Base-by-base conservation (phyloP, 2,329 filamentous ascomycete genomes). In the Aureobasidium leucospermi region DNA sequence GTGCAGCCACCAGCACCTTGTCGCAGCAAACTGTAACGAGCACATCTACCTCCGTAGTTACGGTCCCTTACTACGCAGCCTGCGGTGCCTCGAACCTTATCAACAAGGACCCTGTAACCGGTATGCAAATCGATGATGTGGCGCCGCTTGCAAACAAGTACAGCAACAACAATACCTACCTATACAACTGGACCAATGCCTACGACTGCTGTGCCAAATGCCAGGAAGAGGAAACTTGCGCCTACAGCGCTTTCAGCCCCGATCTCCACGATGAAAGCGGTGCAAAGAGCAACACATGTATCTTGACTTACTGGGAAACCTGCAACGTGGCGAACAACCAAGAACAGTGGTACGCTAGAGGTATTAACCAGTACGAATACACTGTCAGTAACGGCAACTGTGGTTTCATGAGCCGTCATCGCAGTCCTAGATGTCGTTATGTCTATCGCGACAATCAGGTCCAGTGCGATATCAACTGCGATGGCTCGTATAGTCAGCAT, bases 311-410 rank as follows among this genome's bases (percentile, higher is more conserved):
- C 19, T 52, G 11, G 11, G 32, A 39, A 7, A 39, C 32, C 19
- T 52, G 48, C 48, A 31, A 52, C 34, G 34, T 39, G 4, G 34
- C 48, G 1, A 15, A 15, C n/a, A 52, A 52, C 34, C 19, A 39
- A 36, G 32, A 8, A 15, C 48, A 16, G 19, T 52, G 48, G 48
- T 8, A 19, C 32, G 10, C 31, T 15, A 6, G 19, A 9, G 48
- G 19, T 13, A 36, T 23, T 16, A 52, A 23, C 19, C 43, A 23
- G n/a, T 16, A 39, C 34, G 39, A 23, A 1, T 23, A 6, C 2
- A 52, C 48, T 23, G 34, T 52, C 32, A 52, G 48, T 15, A 52
- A 52, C 19, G 48, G 48, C 34, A 52, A 52, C 16, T 52, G 48
- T 36, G 48, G 48, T 36, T 52, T 39, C 32, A 11, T 52, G 16